These are phyloP conservation scores for Sporothrix inflata DNA, from an alignment of 2,329 filamentous ascomycete species.

Conservation along the genomic window DNA sequence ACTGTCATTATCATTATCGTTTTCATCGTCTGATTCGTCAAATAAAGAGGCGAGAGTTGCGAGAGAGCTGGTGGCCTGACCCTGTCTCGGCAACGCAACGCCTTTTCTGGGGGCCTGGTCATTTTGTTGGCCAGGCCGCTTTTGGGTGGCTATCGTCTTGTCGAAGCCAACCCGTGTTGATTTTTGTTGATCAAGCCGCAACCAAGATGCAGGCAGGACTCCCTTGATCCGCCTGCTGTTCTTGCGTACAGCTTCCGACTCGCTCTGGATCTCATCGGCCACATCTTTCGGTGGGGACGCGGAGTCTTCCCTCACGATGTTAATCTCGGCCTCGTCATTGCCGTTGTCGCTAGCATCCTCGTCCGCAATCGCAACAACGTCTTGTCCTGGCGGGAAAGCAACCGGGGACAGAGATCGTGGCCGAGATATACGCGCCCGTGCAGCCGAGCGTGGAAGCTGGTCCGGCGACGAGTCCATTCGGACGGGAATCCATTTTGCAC, in stretches of 20 bases:
- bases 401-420: neutral
- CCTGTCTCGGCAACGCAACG: conserved; percentile 52
- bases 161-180: conserved; percentile 35
- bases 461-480: conserved; percentile 29
- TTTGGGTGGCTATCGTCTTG: conserved; percentile 35
- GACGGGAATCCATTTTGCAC: conserved; percentile 29
- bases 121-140: conserved; percentile 42
- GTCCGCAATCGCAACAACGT: neutral
- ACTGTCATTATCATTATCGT: conserved; percentile 35
- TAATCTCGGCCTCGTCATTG: neutral
- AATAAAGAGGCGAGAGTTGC: conserved; percentile 46
- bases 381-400: neutral
- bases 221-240: conserved; percentile 57
- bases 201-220: conserved; percentile 69
- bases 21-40: conserved; percentile 46
- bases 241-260: conserved; percentile 46
- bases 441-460: neutral
- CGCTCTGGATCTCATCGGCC: conserved; percentile 43
- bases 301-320: neutral
- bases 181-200: conserved; percentile 60
- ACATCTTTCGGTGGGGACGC: conserved; percentile 24
- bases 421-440: neutral
- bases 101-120: conserved; percentile 50
- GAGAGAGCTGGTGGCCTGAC: conserved; percentile 36
- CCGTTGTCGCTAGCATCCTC: conserved; percentile 22